Base-by-base conservation (phyloP, 2,329 filamentous ascomycete genomes). In the Pseudocercospora vitis region DNA sequence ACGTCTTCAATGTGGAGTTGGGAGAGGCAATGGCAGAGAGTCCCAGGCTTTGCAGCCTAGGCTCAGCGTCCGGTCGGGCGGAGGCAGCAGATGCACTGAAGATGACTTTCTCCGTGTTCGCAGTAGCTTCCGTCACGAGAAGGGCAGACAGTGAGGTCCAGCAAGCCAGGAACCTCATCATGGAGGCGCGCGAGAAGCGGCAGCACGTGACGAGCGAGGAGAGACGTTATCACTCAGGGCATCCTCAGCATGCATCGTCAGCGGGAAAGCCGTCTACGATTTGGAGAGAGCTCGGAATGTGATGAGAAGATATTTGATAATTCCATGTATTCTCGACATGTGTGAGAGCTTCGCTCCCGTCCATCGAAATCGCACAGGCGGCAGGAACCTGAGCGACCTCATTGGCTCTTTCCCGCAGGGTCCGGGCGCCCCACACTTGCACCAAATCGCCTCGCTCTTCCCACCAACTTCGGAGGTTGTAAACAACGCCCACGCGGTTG, bases 71-170 rank as follows among this genome's bases (percentile, higher is more conserved):
- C 29, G 86, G 81, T 40, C 88, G 72, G 50, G 77, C 71, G 64
- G 82, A 71, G 26, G 77, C 71, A 26, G 74, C 68, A 8, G 91
- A 91, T 18, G 83, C 90, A 29, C 87, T 76, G 75, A 99, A 97
- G 66, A 97, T 89, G 63, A 82, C 79, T 74, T 99, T 99, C 71
- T 97, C 94, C 51, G 88, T 87, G 71, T 99, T 97, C 70, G 87
- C 90, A 37, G 57, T 40, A 55, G 51, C 61, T 53, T 58, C 52
- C 29, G 55, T 56, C 50, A 65, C 60, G 39, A 66, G 59, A 40
- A 62, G 53, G 29, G 63, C 62, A 59, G 65, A 61, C 57, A 65
- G 48, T 47, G 55, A 52, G 39, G 47, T 48, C 53, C 58, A 28
- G 54, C 50, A 50, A 42, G 49, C 48, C 53, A 57, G 56, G 52